Evolutionary conservation across 129 eudicot species (phyloP).

Genomic region (Saposhnikovia divaricata): DNA sequence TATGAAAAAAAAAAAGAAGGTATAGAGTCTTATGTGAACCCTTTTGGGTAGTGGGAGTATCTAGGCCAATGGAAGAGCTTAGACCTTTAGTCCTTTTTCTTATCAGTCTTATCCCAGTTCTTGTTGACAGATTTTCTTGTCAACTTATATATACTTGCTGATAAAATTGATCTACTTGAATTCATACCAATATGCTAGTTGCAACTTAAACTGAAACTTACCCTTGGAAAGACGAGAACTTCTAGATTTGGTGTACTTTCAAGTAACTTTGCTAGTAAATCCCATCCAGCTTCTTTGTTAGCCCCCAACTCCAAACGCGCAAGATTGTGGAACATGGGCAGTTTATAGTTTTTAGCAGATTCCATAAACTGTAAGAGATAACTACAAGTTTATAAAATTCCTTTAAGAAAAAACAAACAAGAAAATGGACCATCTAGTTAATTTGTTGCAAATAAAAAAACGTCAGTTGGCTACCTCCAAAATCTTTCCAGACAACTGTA

Average conservation of each 20-base stretch:
- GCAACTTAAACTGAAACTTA: background rate
- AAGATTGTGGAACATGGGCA: conserved; percentile 4
- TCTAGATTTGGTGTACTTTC: background rate
- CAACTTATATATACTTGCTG: background rate
- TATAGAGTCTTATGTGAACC: background rate
- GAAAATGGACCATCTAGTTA: background rate
- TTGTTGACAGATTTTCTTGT: background rate
- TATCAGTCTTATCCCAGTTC: background rate
- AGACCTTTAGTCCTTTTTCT: background rate
- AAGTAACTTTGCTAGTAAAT: background rate
- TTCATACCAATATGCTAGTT: background rate
- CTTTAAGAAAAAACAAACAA: background rate
- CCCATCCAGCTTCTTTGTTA: conserved; percentile 10
- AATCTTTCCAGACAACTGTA: conserved; percentile 9
- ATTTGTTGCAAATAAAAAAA: background rate
- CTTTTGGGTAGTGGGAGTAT: background rate
- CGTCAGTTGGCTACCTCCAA: background rate
- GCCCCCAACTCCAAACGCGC: conserved; percentile 9
- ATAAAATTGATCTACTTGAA: background rate
- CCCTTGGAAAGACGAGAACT: conserved; percentile 6
- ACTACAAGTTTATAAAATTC: background rate
- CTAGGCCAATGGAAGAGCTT: background rate
- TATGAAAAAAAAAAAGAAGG: background rate
- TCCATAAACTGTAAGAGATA: background rate
- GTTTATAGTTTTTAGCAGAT: background rate